Conservation (phyloP, 2,329 filamentous ascomycete genomes). For the Colletotrichum cuscutae region DNA sequence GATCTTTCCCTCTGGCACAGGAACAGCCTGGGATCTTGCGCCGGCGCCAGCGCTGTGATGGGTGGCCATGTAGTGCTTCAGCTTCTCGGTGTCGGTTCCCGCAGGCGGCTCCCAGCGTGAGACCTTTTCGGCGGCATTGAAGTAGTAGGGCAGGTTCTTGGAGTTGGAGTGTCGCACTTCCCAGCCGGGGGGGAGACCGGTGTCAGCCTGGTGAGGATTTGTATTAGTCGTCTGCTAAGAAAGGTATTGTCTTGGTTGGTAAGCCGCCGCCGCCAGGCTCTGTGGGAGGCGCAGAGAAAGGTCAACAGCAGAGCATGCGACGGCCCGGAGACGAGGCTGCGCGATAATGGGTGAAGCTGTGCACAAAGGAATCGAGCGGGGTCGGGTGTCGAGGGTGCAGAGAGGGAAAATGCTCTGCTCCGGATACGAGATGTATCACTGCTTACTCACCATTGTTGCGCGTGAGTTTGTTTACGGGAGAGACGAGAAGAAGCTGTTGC, state of each 20-base stretch:
- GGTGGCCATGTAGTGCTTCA: slow-evolving; percentile 93
- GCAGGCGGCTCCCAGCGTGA: slow-evolving; percentile 95
- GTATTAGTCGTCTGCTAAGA: slow-evolving; percentile 10
- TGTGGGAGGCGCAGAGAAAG: neutral
- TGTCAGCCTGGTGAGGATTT: slow-evolving; percentile 66
- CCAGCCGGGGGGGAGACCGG: slow-evolving; percentile 87
- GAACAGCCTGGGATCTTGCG: slow-evolving; percentile 49
- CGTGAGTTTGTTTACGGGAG: neutral
- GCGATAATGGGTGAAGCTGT: neutral
- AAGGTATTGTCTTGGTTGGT: slow-evolving; percentile 17
- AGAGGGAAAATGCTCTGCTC: neutral
- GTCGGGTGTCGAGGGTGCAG: neutral
- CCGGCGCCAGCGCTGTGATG: slow-evolving; percentile 75
- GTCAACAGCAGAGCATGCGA: neutral
- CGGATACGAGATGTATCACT: neutral
- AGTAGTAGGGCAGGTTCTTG: slow-evolving; percentile 99
- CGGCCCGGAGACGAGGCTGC: neutral
- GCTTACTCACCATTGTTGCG: slow-evolving; percentile 14
- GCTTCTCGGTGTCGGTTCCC: slow-evolving; percentile 88
- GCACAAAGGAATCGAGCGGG: neutral
- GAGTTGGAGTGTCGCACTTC: slow-evolving; percentile 98
- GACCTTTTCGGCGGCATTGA: slow-evolving; percentile 86
- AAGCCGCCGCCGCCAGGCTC: neutral
- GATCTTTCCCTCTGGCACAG: slow-evolving; percentile 80
- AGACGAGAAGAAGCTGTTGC: neutral